phyloP scores from a whole-genome alignment of 768 basidiomycete species.

The Kwoniella dejecticola region DNA sequence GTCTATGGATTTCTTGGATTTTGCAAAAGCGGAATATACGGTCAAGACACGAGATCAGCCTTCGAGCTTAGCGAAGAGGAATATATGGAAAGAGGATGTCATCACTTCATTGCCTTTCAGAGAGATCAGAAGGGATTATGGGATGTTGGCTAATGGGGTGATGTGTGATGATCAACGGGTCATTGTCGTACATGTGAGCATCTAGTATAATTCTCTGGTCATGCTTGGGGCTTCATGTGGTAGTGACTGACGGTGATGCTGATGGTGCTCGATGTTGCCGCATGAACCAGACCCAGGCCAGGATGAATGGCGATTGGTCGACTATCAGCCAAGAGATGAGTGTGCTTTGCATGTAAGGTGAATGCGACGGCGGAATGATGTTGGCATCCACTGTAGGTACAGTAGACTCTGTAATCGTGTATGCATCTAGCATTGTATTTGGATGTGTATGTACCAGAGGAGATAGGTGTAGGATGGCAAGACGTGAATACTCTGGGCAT shows the following conservation, averaged over 20 bases:
- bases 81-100: constrained; percentile 38
- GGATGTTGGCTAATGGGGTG: constrained; percentile 42
- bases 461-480: too few relatives aligned
- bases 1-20: constrained; percentile 4
- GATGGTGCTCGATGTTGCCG: too few relatives aligned
- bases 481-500: too few relatives aligned
- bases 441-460: too few relatives aligned
- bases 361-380: too few relatives aligned
- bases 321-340: constrained; percentile 34
- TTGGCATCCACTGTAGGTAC: too few relatives aligned
- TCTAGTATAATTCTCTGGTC: too few relatives aligned
- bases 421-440: too few relatives aligned
- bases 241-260: too few relatives aligned
- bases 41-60: constrained; percentile 15
- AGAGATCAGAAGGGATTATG: constrained; percentile 31
- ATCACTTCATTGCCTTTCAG: constrained; percentile 28
- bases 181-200: constrained; percentile 44
- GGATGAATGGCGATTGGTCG: constrained; percentile 29
- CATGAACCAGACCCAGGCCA: constrained; percentile 20
- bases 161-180: constrained; percentile 53
- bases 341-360: constrained; percentile 35
- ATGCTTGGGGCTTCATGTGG: too few relatives aligned
- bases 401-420: too few relatives aligned
- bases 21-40: not conserved
- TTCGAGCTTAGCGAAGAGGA: constrained; percentile 23